A percentile compares a stretch with the other conserved stretches of the same genome.
Evolutionary conservation across 345 rosid genomes (phyloP).

Genomic region (Ricinus communis): DNA sequence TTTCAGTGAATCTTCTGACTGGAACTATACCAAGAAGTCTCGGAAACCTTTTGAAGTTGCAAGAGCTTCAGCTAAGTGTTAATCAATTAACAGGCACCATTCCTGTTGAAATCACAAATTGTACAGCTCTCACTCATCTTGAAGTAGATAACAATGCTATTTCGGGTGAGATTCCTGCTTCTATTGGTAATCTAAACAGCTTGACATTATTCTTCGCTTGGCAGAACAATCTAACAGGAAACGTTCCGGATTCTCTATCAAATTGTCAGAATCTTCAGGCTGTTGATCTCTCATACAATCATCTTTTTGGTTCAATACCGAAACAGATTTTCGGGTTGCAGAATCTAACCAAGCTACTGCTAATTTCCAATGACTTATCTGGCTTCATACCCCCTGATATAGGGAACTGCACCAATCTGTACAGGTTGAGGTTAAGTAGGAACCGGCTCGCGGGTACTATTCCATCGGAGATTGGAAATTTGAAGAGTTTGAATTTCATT

Average conservation of each 20-base stretch:
- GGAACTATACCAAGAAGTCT: slow-evolving; percentile 79
- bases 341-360: slow-evolving; percentile 80
- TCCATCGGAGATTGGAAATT: slow-evolving; percentile 71
- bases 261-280: slow-evolving; percentile 78
- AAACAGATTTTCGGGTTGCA: slow-evolving; percentile 53
- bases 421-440: slow-evolving; percentile 62
- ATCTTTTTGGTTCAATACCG: slow-evolving; percentile 70
- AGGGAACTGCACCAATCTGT: slow-evolving; percentile 73
- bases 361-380: slow-evolving; percentile 73
- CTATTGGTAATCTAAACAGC: slow-evolving; percentile 60
- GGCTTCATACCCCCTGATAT: slow-evolving; percentile 78
- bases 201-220: slow-evolving; percentile 85
- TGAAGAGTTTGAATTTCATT: slow-evolving; percentile 65
- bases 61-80: slow-evolving; percentile 84
- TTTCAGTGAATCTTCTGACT: slow-evolving; percentile 72
- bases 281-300: slow-evolving; percentile 86
- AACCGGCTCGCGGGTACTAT: slow-evolving; percentile 70
- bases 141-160: slow-evolving; percentile 77
- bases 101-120: slow-evolving; percentile 68
- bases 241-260: slow-evolving; percentile 62
- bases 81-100: slow-evolving; percentile 78
- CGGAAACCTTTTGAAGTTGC: slow-evolving; percentile 71
- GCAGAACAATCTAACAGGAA: slow-evolving; percentile 82
- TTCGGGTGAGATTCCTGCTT: slow-evolving; percentile 71
- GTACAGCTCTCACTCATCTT: slow-evolving; percentile 63